phyloP scores from a whole-genome alignment of 2,329 filamentous ascomycete genomes.

The Stagonosporopsis rhizophila region DNA sequence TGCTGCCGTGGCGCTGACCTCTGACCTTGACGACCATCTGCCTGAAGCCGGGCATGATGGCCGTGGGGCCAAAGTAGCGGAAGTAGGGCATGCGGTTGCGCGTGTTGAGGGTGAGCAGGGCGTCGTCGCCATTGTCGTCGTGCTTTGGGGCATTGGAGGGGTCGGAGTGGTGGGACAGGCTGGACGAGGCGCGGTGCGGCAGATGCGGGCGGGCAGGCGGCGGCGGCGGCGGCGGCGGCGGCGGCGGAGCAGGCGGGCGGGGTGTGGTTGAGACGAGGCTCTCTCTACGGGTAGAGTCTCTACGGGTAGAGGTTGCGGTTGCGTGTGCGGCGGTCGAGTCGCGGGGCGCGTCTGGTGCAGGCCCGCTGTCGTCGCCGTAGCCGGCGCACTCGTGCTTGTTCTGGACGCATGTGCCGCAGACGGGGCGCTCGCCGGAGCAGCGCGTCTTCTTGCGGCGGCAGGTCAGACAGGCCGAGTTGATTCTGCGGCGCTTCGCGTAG shows the following conservation, averaged over 20 bases:
- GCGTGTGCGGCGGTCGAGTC: too few species aligned
- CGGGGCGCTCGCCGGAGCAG: slow-evolving; percentile 54
- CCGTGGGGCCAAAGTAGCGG: slow-evolving; percentile 87
- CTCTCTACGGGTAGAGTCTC: slow-evolving; percentile 31
- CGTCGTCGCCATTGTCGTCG: slow-evolving; percentile 25
- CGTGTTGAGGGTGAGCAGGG: slow-evolving; percentile 53
- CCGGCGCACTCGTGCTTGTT: slow-evolving; percentile 58
- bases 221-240: slow-evolving; percentile 27
- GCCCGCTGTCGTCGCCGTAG: slow-evolving; percentile 50
- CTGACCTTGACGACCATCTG: slow-evolving; percentile 86
- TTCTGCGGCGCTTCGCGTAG: slow-evolving; percentile 51
- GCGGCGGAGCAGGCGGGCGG: slow-evolving; percentile 24
- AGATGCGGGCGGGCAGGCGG: slow-evolving; percentile 34
- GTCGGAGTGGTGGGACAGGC: slow-evolving; percentile 32
- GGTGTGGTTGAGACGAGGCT: slow-evolving; percentile 20
- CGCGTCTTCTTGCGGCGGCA: slow-evolving; percentile 60
- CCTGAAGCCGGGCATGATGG: slow-evolving; percentile 90
- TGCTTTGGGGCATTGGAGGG: slow-evolving; percentile 30
- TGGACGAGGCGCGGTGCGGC: slow-evolving; percentile 28
- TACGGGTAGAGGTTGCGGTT: too few species aligned
- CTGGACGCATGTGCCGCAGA: slow-evolving; percentile 56
- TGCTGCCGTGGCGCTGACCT: slow-evolving; percentile 67
- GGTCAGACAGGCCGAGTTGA: slow-evolving; percentile 55
- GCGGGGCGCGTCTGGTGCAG: slow-evolving; percentile 24
- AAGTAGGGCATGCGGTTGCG: slow-evolving; percentile 83